Conservation (phyloP, 1,284 basidiomycete species). For the Polyporus tsugae region DNA sequence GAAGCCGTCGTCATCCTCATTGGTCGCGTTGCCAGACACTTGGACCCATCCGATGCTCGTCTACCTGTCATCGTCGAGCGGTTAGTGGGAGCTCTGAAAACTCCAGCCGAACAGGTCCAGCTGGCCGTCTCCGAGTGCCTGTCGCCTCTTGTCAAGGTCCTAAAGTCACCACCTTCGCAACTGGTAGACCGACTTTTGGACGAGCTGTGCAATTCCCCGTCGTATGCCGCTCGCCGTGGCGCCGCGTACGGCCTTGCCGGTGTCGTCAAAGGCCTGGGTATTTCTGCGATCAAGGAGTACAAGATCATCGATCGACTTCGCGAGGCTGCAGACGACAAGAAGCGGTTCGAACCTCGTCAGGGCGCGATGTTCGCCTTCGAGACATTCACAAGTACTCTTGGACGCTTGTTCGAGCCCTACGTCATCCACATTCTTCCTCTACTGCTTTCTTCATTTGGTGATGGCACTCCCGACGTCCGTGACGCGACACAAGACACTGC, state of each 20-base stretch:
- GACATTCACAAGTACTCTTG: conserved; percentile 87
- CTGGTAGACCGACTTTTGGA: conserved; percentile 84
- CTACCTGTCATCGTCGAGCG: conserved; percentile 89
- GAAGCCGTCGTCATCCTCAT: conserved; percentile 97
- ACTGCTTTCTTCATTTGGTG: conserved; percentile 92
- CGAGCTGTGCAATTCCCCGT: conserved; percentile 80
- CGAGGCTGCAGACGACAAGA: conserved; percentile 90
- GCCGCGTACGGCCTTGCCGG: conserved; percentile 98
- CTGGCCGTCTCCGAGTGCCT: conserved; percentile 96
- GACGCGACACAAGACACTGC: conserved; percentile 96
- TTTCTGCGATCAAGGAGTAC: conserved; percentile 87
- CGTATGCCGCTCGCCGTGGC: conserved; percentile 93
- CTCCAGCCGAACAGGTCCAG: conserved; percentile 96
- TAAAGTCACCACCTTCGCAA: conserved; percentile 68
- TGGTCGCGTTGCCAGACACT: conserved; percentile 91
- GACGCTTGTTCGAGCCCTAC: conserved; percentile 95
- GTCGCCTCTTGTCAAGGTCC: conserved; percentile 84
- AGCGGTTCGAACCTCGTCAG: conserved; percentile 86
- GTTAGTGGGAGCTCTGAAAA: conserved; percentile 92
- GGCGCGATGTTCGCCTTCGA: conserved; percentile 97
- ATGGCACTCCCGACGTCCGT: conserved; percentile 88
- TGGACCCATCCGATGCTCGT: conserved; percentile 79
- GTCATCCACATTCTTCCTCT: conserved; percentile 88
- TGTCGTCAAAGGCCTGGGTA: conserved; percentile 89
- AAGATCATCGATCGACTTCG: conserved; percentile 80